Conservation (phyloP, 2,329 filamentous ascomycete genomes). For the Shiraia bambusicola region DNA sequence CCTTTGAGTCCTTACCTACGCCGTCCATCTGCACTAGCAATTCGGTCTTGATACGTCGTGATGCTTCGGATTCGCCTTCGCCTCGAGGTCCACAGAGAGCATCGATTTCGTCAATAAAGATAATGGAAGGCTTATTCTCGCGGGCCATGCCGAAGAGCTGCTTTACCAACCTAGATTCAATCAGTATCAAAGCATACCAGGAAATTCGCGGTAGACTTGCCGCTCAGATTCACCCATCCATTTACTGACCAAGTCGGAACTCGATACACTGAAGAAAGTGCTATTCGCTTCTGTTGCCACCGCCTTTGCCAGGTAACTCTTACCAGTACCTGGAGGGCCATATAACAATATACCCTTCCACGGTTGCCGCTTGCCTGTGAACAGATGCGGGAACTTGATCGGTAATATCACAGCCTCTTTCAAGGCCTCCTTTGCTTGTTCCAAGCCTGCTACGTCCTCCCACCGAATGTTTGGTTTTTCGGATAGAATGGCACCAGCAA, state of each 20-base stretch:
- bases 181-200: not conserved
- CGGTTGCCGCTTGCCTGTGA: constrained; percentile 92
- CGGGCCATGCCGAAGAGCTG: constrained; percentile 96
- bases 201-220: constrained; percentile 50
- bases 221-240: constrained; percentile 99
- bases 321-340: constrained; percentile 93
- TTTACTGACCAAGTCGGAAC: constrained; percentile 95
- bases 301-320: constrained; percentile 95
- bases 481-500: constrained; percentile 87
- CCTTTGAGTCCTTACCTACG: constrained; percentile 91
- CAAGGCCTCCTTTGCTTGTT: constrained; percentile 90
- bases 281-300: constrained; percentile 98
- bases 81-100: constrained; percentile 89
- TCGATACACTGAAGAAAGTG: constrained; percentile 98
- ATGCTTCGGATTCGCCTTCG: constrained; percentile 97
- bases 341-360: constrained; percentile 98
- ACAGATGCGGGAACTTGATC: constrained; percentile 97
- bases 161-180: constrained; percentile 74
- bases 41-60: constrained; percentile 96
- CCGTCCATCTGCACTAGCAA: constrained; percentile 99
- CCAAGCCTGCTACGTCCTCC: constrained; percentile 96
- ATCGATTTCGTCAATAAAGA: constrained; percentile 98
- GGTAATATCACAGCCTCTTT: constrained; percentile 98
- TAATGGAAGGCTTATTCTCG: constrained; percentile 96
- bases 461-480: constrained; percentile 96